Conservation (phyloP, 441 rosid genomes). For the Populus trichocarpa region DNA sequence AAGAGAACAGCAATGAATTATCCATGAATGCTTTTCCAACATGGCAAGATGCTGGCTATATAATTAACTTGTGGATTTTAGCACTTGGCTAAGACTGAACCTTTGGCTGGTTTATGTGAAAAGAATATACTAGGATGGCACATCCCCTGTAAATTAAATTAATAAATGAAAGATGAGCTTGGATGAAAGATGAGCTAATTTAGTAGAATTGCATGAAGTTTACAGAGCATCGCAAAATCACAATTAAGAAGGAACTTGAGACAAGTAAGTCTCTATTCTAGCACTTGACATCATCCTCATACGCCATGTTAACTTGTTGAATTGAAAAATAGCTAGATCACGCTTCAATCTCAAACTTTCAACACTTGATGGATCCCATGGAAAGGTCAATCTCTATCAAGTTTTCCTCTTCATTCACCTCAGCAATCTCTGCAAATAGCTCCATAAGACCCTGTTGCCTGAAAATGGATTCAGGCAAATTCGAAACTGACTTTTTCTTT, state of each 20-base stretch:
- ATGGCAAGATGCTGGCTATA: too few relatives aligned
- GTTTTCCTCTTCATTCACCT: constrained; percentile 59
- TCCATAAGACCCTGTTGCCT: constrained; percentile 35
- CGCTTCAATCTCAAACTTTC: constrained; percentile 25
- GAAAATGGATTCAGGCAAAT: constrained; percentile 25
- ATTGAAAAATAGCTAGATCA: neutral
- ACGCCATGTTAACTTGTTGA: neutral
- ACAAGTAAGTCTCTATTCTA: neutral
- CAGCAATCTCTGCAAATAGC: constrained; percentile 40
- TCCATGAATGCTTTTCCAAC: too few relatives aligned
- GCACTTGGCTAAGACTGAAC: too few relatives aligned
- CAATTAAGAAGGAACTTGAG: neutral
- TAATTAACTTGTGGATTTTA: too few relatives aligned
- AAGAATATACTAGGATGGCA: neutral
- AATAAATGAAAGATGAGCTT: neutral
- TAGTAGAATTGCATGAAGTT: neutral
- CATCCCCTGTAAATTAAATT: neutral
- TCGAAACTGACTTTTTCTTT: constrained; percentile 24
- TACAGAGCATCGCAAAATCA: constrained; percentile 2
- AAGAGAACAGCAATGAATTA: too few relatives aligned
- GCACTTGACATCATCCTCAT: neutral
- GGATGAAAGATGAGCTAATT: neutral
- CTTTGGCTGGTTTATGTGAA: neutral
- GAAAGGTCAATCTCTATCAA: constrained; percentile 76
- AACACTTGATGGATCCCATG: constrained; percentile 58